Evolutionary conservation across 2,329 filamentous ascomycete genomes (phyloP).

Genomic region (Verticillium isaacii): DNA sequence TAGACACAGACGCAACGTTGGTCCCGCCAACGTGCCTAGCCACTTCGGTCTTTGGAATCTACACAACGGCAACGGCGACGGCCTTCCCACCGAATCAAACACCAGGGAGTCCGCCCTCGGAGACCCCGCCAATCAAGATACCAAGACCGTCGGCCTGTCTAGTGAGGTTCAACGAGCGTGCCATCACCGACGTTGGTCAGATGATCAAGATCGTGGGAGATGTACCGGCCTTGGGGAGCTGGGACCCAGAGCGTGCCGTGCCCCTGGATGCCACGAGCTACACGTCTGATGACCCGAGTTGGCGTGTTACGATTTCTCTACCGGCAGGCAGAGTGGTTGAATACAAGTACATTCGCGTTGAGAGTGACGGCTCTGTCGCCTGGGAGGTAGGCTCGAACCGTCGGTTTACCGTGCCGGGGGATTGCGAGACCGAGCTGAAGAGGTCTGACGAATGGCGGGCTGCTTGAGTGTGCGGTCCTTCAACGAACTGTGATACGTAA

Average conservation of each 20-base stretch:
- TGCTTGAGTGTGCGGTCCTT: background rate
- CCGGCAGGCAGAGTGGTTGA: slow-evolving; percentile 49
- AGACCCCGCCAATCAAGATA: background rate
- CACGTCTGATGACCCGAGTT: slow-evolving; percentile 53
- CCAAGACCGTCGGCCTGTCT: slow-evolving; percentile 36
- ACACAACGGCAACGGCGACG: slow-evolving; percentile 40
- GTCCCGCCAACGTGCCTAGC: slow-evolving; percentile 44
- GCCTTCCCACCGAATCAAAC: slow-evolving; percentile 32
- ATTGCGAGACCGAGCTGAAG: slow-evolving; percentile 21
- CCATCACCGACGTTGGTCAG: slow-evolving; percentile 55
- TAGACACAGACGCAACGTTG: slow-evolving; percentile 35
- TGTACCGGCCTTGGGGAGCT: slow-evolving; percentile 54
- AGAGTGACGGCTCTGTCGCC: slow-evolving; percentile 44
- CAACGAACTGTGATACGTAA: too few species aligned
- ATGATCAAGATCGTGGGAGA: slow-evolving; percentile 62
- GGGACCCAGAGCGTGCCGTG: slow-evolving; percentile 51
- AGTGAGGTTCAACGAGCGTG: slow-evolving; percentile 58
- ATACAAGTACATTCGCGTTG: slow-evolving; percentile 66
- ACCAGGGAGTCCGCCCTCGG: slow-evolving; percentile 16
- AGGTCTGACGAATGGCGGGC: slow-evolving; percentile 27
- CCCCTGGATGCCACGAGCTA: slow-evolving; percentile 55
- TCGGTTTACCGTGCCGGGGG: slow-evolving; percentile 26
- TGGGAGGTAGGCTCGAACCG: slow-evolving; percentile 63
- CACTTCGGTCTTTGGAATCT: slow-evolving; percentile 43
- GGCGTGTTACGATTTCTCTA: slow-evolving; percentile 53